Base-by-base conservation (phyloP, 805 yeast species). In the Pichia pseudocactophila region DNA sequence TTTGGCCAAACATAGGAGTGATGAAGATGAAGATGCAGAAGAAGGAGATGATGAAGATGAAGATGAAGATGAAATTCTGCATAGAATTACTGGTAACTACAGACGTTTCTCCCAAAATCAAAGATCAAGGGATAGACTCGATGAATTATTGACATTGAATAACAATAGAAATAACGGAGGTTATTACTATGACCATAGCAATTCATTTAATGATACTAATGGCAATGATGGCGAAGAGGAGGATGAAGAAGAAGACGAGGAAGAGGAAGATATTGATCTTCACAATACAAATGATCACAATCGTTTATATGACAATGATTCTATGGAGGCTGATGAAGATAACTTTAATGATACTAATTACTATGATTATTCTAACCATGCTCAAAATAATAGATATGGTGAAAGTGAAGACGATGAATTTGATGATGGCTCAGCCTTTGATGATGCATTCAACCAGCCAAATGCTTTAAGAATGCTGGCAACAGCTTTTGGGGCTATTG, bases 61-160 rank as follows among this genome's bases (percentile, higher is more conserved):
- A 8, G 61, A 59, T 9, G 65, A 55, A 5, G 55, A 50, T 7
- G 44, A 52, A 0, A 57, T 68, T 3, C 49, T 73, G 20, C 51
- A 52, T 4, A 53, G 75, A 34, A 51, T 73, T 36, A 61, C 73
- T 8, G 69, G 65, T 13, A 70, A 68, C 32, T 62, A 63, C 41
- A 53, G 66, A 44, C 48, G 64, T 13, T 57, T 52, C 43, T 61
- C 66, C 2, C 59, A 56, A 34, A 49, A 56, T 10, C 34, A 50
- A 26, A 42, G 39, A 31, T 39, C 39, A 34, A 27, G 50, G 43
- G 36, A 40, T 49, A 27, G 35, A 25, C n/a, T 39, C n/a, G 41
- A 37, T 15, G 13, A 10, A 18, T 7, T 34, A 12, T 56, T 48
- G 3, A 59, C 47, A 11, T 52, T 49, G 17, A 47, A 38, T 41